A percentile compares a stretch with the other conserved stretches of the same genome.
Evolutionary conservation across 2,329 filamentous ascomycete genomes (phyloP).

Genomic region (Fusarium lyarnte): DNA sequence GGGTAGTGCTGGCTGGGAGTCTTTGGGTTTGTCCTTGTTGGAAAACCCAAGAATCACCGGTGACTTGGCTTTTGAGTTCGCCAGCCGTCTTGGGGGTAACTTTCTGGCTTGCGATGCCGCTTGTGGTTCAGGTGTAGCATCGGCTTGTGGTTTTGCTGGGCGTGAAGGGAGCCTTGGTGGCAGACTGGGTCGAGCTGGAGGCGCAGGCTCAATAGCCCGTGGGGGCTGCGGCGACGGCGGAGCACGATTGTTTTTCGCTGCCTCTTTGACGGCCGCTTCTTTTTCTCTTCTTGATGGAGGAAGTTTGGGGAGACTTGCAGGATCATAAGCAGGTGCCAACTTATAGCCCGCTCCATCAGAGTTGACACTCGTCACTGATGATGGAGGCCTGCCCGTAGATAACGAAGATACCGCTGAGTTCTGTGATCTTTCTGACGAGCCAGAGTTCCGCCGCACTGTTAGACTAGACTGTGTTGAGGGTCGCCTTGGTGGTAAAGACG

Average conservation of each 20-base stretch:
- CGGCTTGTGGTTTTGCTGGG: constrained; percentile 48
- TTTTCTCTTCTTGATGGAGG: constrained; percentile 65
- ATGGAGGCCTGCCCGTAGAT: constrained; percentile 57
- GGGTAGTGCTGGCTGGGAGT: constrained; percentile 21
- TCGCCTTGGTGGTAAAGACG: constrained; percentile 61
- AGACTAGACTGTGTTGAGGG: constrained; percentile 55
- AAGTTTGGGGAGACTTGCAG: constrained; percentile 65
- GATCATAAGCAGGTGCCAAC: constrained; percentile 65
- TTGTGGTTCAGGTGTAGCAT: constrained; percentile 12
- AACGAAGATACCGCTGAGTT: constrained; percentile 63
- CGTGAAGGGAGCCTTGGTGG: constrained; percentile 64
- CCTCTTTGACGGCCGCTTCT: constrained; percentile 52
- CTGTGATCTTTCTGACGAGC: constrained; percentile 66
- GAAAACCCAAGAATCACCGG: constrained; percentile 29
- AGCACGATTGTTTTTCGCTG: constrained; percentile 25
- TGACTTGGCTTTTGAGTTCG: constrained; percentile 27
- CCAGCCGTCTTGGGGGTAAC: constrained; percentile 26
- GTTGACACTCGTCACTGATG: constrained; percentile 59
- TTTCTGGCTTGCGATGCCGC: constrained; percentile 22
- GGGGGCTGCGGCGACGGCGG: constrained; percentile 26
- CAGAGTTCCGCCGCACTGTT: constrained; percentile 61
- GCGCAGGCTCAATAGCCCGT: constrained; percentile 43
- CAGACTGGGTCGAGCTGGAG: constrained; percentile 51
- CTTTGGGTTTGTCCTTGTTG: constrained; percentile 15
- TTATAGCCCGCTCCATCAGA: constrained; percentile 57